Base-by-base conservation (phyloP, 352 stramenopile genomes). In the Globisporangium heterothallicum region DNA sequence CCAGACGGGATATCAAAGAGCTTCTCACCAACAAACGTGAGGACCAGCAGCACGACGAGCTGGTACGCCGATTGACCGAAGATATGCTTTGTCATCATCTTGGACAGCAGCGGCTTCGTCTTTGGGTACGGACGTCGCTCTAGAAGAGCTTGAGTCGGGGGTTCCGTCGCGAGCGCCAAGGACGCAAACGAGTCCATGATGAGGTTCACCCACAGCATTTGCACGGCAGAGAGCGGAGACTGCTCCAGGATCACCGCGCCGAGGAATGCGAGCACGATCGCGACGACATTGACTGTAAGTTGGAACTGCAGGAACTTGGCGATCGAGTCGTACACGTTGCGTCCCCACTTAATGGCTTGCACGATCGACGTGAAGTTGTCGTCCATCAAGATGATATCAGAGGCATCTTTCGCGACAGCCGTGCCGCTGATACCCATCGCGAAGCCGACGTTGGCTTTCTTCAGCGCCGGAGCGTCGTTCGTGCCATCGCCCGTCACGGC, bases 131-230 rank as follows among this genome's bases (percentile, higher is more conserved):
- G 96, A 9, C 72, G 70, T n/a, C 94, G 82, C 12, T 96, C 75
- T 3, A 99, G 72, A n/a, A 99, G 66, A 19, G 91, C 78, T 1
- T 70, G 40, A 0, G 78, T 94, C 6, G 96, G 95, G 6, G 81
- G 73, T 65, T 99, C 95, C 1, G 95, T 98, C 22, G 92, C 95
- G 16, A 99, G 77, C 5, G 96, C 94, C 18, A 98, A 62, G 12
- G 95, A 96, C 18, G 94, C 95, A 59, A 98, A 97, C 6, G 94
- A 97, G 64, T 99, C 96, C 95, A 98, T 99, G 65, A 99, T 98
- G 16, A 99, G 73, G 62, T 99, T 99, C 41, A 99, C 93, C 96
- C 96, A 99, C 0, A 99, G 73, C 78, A 99, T 89, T 68, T 98
- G 96, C 6, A 99, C 88, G 7, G 96, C 92, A 36, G 88, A 97